Conservation (phyloP, 257 asterid genomes). For the Anisodus acutangulus region DNA sequence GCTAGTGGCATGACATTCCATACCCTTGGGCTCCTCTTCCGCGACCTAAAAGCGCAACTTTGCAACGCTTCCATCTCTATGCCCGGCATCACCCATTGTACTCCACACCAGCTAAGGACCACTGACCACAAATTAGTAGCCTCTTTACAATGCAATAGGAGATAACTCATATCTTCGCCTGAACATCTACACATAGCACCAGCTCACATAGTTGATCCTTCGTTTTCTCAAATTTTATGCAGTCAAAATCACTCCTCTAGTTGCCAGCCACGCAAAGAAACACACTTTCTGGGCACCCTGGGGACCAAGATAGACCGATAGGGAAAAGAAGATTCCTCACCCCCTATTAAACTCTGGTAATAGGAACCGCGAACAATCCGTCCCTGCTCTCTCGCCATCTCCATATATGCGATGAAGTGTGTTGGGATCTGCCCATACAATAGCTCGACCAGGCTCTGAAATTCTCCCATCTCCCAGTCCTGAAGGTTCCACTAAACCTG, state of each 20-base stretch:
- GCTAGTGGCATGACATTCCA: not conserved
- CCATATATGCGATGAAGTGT: constrained; percentile 3
- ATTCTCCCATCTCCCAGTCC: not conserved
- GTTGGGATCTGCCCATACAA: not conserved
- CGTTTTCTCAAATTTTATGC: not conserved
- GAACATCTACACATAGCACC: not conserved
- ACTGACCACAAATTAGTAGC: not conserved
- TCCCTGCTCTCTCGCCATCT: not conserved
- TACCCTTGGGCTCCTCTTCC: not conserved
- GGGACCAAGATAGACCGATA: not conserved
- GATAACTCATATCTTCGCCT: not conserved
- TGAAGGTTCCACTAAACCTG: not conserved
- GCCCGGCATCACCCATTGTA: not conserved
- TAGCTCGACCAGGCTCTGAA: not conserved
- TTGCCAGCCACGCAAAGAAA: not conserved
- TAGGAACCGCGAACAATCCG: not conserved
- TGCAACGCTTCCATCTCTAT: not conserved
- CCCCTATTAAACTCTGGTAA: not conserved
- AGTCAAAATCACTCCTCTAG: constrained; percentile 6
- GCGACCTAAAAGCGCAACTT: not conserved
- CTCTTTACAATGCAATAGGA: not conserved
- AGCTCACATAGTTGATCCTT: not conserved
- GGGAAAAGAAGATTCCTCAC: not conserved
- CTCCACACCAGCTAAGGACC: constrained; percentile 2
- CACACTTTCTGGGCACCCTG: not conserved